Percentiles rank a stretch among this genome's conserved stretches.
Conservation (phyloP, 75 land plant genomes). For the Picea sitchensis region DNA sequence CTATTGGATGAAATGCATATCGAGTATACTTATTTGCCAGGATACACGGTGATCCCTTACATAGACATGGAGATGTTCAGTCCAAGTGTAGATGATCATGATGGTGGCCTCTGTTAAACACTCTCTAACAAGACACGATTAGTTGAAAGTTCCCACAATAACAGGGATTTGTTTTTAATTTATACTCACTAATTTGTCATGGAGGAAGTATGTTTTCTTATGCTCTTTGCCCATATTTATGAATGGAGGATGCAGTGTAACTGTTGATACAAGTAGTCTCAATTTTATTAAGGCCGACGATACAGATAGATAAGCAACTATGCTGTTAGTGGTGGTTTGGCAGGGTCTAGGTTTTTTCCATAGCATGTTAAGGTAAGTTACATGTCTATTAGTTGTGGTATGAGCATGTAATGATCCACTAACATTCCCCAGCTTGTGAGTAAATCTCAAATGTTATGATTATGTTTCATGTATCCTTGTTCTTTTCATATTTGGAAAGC, state of each 20-base stretch:
- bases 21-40: too few species aligned
- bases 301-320: background rate
- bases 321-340: constrained; percentile 4
- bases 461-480: constrained; percentile 5
- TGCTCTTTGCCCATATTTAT: constrained; percentile 4
- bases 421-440: constrained; percentile 6
- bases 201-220: too few species aligned
- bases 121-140: too few species aligned
- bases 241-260: constrained; percentile 5
- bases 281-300: background rate
- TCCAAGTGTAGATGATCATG: too few species aligned
- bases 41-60: too few species aligned
- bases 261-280: background rate
- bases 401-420: constrained; percentile 4
- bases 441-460: constrained; percentile 2
- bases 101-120: too few species aligned
- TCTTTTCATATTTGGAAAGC: background rate
- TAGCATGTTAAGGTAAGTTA: background rate
- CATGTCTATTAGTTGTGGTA: constrained; percentile 10
- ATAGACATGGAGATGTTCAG: too few species aligned
- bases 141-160: too few species aligned
- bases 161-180: too few species aligned
- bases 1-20: too few species aligned
- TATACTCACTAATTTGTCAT: too few species aligned
- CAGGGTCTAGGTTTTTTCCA: too few species aligned